phyloP scores from a whole-genome alignment of 2,329 filamentous ascomycete genomes.

The Tolypocladium guangdongense region DNA sequence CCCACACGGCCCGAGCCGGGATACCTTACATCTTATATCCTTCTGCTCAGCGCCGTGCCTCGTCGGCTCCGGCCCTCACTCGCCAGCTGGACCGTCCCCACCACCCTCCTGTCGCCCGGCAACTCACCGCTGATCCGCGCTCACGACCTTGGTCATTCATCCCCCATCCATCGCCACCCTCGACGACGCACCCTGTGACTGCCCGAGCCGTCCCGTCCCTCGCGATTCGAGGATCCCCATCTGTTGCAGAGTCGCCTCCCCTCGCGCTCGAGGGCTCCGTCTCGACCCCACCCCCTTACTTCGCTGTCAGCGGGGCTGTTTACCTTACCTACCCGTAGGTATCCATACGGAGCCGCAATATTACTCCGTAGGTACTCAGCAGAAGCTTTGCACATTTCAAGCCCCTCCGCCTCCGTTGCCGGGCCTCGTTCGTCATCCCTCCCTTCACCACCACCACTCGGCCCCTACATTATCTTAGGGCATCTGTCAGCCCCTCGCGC shows the following conservation, averaged over 20 bases:
- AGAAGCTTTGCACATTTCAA: neutral
- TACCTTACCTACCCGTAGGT: neutral
- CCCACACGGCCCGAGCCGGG: neutral
- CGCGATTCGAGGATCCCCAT: neutral
- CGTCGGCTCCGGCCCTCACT: neutral
- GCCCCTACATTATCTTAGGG: neutral
- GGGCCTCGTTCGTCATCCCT: neutral
- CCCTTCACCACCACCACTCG: neutral
- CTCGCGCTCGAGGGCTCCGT: neutral
- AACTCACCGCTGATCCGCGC: constrained; percentile 1
- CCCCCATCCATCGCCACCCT: neutral
- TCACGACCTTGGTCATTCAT: neutral
- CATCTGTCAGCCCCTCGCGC: constrained; percentile 3
- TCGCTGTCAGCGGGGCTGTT: neutral
- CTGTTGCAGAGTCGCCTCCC: neutral
- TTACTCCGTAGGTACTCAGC: too few species aligned
- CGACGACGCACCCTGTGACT: neutral
- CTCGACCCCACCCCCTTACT: neutral
- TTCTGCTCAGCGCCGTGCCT: neutral
- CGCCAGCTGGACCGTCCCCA: neutral
- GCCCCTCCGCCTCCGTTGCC: neutral
- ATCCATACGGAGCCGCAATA: too few species aligned
- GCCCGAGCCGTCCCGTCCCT: neutral
- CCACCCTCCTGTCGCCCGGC: neutral
- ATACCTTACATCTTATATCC: neutral